phyloP scores from a whole-genome alignment of 345 rosid genomes.

The Eucalyptus tenuipes region DNA sequence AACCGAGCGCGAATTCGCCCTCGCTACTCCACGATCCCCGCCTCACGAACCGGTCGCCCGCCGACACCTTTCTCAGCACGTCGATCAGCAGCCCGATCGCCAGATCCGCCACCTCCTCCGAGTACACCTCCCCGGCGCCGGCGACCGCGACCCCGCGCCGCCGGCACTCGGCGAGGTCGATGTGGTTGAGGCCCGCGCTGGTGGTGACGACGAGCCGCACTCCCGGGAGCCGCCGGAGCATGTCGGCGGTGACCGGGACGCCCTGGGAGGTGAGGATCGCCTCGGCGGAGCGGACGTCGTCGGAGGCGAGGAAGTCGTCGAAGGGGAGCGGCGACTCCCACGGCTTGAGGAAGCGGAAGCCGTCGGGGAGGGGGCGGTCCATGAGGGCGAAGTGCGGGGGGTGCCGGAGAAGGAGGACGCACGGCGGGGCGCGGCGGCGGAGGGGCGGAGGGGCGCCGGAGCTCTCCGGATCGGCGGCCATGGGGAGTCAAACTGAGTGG shows the following conservation, averaged over 20 bases:
- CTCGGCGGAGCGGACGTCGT: slow-evolving; percentile 12
- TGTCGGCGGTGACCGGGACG: slow-evolving; percentile 3
- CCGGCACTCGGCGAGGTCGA: slow-evolving; percentile 21
- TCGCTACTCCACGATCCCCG: slow-evolving; percentile 5
- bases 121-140: not conserved
- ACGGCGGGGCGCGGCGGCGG: not conserved
- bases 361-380: not conserved
- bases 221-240: slow-evolving; percentile 8
- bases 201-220: slow-evolving; percentile 12
- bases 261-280: slow-evolving; percentile 19
- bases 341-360: slow-evolving; percentile 16
- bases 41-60: slow-evolving; percentile 9
- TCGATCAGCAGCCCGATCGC: slow-evolving; percentile 20
- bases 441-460: not conserved
- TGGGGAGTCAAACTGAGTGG: accelerated
- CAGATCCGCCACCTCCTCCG: slow-evolving; percentile 19
- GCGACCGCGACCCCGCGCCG: slow-evolving; percentile 14
- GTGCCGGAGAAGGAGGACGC: not conserved
- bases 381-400: not conserved
- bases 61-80: slow-evolving; percentile 11
- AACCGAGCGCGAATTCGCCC: slow-evolving; percentile 13
- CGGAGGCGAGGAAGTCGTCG: slow-evolving; percentile 13
- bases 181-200: slow-evolving; percentile 20
- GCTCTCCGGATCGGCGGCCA: not conserved
- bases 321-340: slow-evolving; percentile 19